A percentile compares a stretch with the other conserved stretches of the same genome.
Evolutionary conservation across 1,284 basidiomycete species (phyloP).

Genomic region (Cerioporus squamosus): DNA sequence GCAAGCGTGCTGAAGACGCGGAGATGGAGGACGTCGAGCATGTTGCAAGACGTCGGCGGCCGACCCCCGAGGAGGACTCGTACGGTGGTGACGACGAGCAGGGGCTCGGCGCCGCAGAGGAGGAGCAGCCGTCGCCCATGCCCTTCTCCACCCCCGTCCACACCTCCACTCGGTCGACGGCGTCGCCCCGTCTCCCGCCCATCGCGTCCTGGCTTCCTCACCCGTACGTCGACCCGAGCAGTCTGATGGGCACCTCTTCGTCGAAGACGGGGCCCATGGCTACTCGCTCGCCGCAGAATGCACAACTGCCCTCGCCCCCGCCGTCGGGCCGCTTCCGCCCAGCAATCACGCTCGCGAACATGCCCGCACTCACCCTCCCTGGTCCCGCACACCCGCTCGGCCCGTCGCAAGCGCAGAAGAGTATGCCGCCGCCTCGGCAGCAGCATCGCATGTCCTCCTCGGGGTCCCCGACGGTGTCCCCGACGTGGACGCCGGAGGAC

Average conservation of each 20-base stretch:
- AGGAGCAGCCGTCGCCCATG: slow-evolving; percentile 19
- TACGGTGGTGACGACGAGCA: slow-evolving; percentile 31
- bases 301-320: slow-evolving; percentile 53
- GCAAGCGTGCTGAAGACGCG: slow-evolving; percentile 9
- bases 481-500: slow-evolving; percentile 65
- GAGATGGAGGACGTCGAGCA: neutral
- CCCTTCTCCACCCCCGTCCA: slow-evolving; percentile 10
- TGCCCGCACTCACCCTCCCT: slow-evolving; percentile 44
- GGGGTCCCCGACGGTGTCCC: slow-evolving; percentile 33
- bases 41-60: slow-evolving; percentile 4
- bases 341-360: slow-evolving; percentile 24
- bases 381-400: slow-evolving; percentile 34
- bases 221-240: slow-evolving; percentile 39
- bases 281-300: slow-evolving; percentile 18
- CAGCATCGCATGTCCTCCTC: slow-evolving; percentile 9
- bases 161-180: slow-evolving; percentile 8
- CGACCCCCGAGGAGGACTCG: slow-evolving; percentile 20
- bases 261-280: neutral
- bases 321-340: slow-evolving; percentile 41
- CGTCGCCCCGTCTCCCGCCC: slow-evolving; percentile 46
- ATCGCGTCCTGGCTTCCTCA: slow-evolving; percentile 51
- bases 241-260: slow-evolving; percentile 29
- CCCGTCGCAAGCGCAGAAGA: neutral
- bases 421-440: neutral
- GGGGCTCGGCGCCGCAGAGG: slow-evolving; percentile 20